Evolutionary conservation across 176 grass and related monocot genomes (phyloP), one percentile per base, ranked within the genome.

Genomic region (Pontederia crassipes): DNA sequence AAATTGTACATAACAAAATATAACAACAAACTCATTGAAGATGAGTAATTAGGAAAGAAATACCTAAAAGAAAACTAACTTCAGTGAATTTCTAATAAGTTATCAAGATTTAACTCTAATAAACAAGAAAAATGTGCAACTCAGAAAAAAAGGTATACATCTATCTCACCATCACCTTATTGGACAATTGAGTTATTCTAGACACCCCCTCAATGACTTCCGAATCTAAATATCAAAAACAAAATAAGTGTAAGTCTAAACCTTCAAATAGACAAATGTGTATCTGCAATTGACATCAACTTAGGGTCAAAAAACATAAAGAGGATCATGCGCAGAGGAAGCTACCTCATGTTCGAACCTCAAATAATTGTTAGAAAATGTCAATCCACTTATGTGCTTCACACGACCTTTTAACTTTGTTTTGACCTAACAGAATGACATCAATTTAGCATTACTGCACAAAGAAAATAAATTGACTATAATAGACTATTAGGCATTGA

Each of bases 201-300:
- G 87, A 92, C 74, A 87, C 72, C n/a, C 87, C 94, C 75, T 92
- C 87, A 29, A 93, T 83, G 72, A 98, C 59, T 59, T 98, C 94
- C 49, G 77, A 80, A 83, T 92, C 94, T 98, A 74, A 26, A 45
- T 50, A 70, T 4, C 27, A 59, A 67, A 16, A 17, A 24, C 45
- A 28, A 0, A 58, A 76, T 67, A 20, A 40, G 3, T 40, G 32
- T 2, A 40, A 40, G 32, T 40, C 32, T 40, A 1, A 24, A 40
- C 32, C 32, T 40, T 40, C 6, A 40, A 40, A 40, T 2, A 40
- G 32, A 40, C 2, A 7, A 4, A 40, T 1, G 32, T 40, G 32
- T 40, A 40, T 24, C 32, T 0, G 32, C 2, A 7, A 40, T 4
- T 40, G 32, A 40, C 32, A 40, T 40, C 0, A 40, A 40, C 6